Evolutionary conservation across 495 filamentous ascomycete species (phyloP).

Genomic region (Aspergillus leporis): DNA sequence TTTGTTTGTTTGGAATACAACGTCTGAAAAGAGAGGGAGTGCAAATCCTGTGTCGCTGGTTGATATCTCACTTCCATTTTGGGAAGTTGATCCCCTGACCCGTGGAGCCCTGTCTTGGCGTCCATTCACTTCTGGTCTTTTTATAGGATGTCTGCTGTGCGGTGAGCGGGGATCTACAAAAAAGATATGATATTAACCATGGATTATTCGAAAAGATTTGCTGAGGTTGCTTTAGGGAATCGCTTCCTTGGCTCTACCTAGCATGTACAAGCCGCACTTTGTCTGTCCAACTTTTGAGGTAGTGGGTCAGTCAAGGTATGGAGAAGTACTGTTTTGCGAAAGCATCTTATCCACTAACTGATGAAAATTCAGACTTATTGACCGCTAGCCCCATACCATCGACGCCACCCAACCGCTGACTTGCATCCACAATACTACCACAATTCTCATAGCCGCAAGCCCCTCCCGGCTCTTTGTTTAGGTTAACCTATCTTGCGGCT

Average conservation of each 20-base stretch:
- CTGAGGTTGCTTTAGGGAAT: neutral
- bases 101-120: neutral
- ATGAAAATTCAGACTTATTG: no score
- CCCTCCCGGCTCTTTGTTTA: no score
- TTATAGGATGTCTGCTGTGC: neutral
- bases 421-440: no score
- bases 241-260: neutral
- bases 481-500: no score
- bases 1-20: neutral
- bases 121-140: neutral
- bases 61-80: neutral
- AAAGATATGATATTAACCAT: neutral
- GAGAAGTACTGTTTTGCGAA: no score
- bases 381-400: no score
- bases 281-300: neutral
- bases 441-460: no score
- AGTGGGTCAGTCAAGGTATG: no score
- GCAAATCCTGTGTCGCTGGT: neutral
- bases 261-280: neutral
- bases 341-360: no score
- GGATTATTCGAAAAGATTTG: neutral
- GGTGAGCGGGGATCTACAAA: neutral
- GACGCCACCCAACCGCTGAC: no score
- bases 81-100: conserved; percentile 1
- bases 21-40: neutral